phyloP scores from a whole-genome alignment of 2,329 filamentous ascomycete species.

The Colletotrichum musicola region DNA sequence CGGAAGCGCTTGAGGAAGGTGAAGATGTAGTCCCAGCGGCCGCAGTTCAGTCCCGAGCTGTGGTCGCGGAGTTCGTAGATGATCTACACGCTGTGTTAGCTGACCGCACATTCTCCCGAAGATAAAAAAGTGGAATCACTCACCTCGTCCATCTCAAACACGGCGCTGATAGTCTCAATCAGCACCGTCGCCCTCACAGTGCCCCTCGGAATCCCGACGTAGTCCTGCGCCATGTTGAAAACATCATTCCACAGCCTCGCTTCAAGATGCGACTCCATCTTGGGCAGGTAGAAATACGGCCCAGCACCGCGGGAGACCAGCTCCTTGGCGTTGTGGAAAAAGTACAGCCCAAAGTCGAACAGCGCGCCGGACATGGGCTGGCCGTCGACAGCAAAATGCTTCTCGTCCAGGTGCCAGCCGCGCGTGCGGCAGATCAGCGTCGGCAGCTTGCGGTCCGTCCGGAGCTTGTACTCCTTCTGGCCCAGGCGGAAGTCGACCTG shows the following conservation, averaged over 20 bases:
- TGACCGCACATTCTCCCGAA: neutral
- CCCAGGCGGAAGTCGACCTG: slow-evolving; percentile 92
- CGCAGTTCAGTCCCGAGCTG: slow-evolving; percentile 90
- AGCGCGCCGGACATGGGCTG: slow-evolving; percentile 87
- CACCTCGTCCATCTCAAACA: slow-evolving; percentile 91
- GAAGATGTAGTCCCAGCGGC: slow-evolving; percentile 96
- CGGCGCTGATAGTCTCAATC: slow-evolving; percentile 91
- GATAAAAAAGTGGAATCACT: neutral
- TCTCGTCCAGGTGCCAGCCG: slow-evolving; percentile 94
- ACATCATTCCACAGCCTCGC: slow-evolving; percentile 92
- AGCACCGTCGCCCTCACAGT: slow-evolving; percentile 89
- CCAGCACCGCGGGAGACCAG: slow-evolving; percentile 81
- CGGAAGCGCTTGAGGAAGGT: slow-evolving; percentile 96
- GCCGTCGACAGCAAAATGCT: slow-evolving; percentile 90
- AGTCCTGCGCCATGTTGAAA: slow-evolving; percentile 90
- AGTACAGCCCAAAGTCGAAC: slow-evolving; percentile 94
- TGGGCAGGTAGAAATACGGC: slow-evolving; percentile 92
- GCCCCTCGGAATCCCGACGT: slow-evolving; percentile 82
- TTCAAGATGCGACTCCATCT: slow-evolving; percentile 93
- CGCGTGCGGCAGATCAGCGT: slow-evolving; percentile 88
- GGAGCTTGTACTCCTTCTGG: slow-evolving; percentile 90
- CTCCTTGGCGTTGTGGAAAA: slow-evolving; percentile 92
- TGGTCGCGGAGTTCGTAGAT: slow-evolving; percentile 95
- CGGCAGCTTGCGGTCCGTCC: slow-evolving; percentile 81
- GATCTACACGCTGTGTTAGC: slow-evolving; percentile 58